phyloP scores from a whole-genome alignment of 163 green algal genomes.

The Volvox carteri region DNA sequence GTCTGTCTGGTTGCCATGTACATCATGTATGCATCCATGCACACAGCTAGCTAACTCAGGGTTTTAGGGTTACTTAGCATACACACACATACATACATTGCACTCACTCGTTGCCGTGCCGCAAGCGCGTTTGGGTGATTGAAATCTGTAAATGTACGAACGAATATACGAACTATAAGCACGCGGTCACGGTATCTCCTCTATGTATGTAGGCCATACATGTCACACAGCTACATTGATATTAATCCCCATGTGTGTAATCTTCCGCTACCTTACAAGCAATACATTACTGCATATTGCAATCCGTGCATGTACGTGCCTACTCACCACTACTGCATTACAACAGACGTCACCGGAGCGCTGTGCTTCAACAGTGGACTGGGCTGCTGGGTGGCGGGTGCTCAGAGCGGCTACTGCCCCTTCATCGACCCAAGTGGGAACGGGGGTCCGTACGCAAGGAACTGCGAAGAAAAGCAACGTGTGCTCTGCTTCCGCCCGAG shows the following conservation, averaged over 20 bases:
- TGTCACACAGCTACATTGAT: background rate
- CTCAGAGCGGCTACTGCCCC: background rate
- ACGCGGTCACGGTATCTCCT: background rate
- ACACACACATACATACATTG: too few species aligned
- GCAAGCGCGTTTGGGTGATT: too few species aligned
- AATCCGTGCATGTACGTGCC: background rate
- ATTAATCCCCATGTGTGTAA: background rate
- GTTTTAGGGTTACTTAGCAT: too few species aligned
- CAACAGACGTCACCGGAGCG: background rate
- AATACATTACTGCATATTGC: background rate
- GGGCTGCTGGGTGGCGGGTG: constrained; percentile 35
- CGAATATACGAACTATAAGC: background rate
- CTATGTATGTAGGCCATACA: background rate
- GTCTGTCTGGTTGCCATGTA: too few species aligned
- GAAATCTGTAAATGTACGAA: too few species aligned
- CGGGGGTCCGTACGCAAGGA: background rate
- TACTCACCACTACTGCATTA: background rate
- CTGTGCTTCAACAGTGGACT: background rate
- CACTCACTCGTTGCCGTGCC: too few species aligned
- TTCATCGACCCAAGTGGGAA: constrained; percentile 23
- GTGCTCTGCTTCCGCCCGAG: constrained; percentile 19
- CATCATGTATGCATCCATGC: too few species aligned
- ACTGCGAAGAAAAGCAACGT: constrained; percentile 6
- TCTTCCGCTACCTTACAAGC: background rate
- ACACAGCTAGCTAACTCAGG: too few species aligned